Evolutionary conservation across 805 yeast genomes (phyloP).

Genomic region (Ogataea parapolymorpha): DNA sequence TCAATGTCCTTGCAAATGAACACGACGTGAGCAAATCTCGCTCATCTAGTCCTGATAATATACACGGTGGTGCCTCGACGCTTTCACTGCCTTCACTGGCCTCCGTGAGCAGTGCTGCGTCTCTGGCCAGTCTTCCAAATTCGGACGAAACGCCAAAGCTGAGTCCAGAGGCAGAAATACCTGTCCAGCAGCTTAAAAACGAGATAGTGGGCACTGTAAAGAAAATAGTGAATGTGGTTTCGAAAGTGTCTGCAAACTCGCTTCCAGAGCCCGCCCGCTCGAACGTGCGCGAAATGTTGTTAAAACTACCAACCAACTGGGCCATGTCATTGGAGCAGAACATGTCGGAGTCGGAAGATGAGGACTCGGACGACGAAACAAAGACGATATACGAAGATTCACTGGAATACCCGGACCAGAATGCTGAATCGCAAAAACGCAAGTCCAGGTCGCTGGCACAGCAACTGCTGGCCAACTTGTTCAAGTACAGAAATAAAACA

Average conservation of each 20-base stretch:
- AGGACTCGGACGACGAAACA: conserved; percentile 22
- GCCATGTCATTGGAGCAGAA: conserved; percentile 37
- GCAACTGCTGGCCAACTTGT: conserved; percentile 27
- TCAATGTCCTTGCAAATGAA: conserved; percentile 29
- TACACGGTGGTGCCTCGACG: conserved; percentile 2
- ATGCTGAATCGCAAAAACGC: conserved; percentile 2
- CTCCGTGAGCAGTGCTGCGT: conserved; percentile 19
- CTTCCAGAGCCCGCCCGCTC: conserved; percentile 76
- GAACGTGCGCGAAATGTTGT: conserved; percentile 73
- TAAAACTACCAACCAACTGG: conserved; percentile 75
- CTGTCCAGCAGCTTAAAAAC: conserved; percentile 54
- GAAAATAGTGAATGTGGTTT: conserved; percentile 80
- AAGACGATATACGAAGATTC: conserved; percentile 22
- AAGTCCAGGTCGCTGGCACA: conserved; percentile 24
- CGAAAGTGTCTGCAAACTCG: conserved; percentile 76
- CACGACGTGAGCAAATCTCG: conserved; percentile 13
- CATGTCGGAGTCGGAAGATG: conserved; percentile 15
- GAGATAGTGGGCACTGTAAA: conserved; percentile 88
- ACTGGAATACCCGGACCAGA: conserved; percentile 14
- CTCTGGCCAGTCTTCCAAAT: conserved; percentile 14
- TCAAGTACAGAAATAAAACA: conserved; percentile 21
- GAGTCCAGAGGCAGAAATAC: conserved; percentile 17
- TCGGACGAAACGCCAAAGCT: conserved; percentile 7
- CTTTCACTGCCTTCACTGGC: conserved; percentile 17
- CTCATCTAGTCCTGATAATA: conserved; percentile 1